Percentiles rank a stretch among this genome's conserved stretches.
Evolutionary conservation across 208 protist species (phyloP).

Genomic region (Leishmania lainsoni): DNA sequence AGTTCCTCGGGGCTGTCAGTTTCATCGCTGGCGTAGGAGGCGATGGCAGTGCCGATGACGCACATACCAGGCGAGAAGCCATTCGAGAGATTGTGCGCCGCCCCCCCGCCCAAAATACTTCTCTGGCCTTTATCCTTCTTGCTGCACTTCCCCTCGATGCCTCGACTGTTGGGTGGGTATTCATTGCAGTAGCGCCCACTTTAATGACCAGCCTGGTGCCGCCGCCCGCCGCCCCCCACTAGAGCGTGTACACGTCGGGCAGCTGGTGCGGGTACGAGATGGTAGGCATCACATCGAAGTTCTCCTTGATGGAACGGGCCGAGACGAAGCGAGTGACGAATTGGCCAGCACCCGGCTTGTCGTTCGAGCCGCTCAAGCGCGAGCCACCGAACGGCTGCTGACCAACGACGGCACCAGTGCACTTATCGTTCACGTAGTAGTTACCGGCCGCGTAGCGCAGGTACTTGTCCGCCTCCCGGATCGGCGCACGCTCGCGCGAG

Average conservation of each 20-base stretch:
- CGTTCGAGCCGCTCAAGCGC: constrained; percentile 94
- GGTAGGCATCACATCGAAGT: constrained; percentile 79
- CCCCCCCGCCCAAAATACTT: neutral
- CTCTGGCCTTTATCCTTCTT: neutral
- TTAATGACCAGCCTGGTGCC: neutral
- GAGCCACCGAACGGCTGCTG: constrained; percentile 98
- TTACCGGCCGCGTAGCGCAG: constrained; percentile 94
- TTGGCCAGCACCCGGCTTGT: constrained; percentile 94
- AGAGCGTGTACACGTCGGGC: constrained; percentile 72
- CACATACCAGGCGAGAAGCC: neutral
- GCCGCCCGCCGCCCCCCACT: constrained; percentile 6
- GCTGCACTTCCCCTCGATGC: neutral
- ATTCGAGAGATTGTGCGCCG: neutral
- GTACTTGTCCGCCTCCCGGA: constrained; percentile 61
- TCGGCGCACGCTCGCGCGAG: constrained; percentile 73
- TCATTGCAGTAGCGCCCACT: neutral
- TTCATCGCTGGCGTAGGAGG: neutral
- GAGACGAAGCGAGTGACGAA: constrained; percentile 94
- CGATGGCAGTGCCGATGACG: neutral
- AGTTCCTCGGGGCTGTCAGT: neutral
- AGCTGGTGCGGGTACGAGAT: constrained; percentile 94
- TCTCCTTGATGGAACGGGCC: constrained; percentile 96
- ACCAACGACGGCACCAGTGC: constrained; percentile 97
- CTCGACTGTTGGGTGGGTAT: neutral
- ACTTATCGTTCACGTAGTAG: constrained; percentile 99